These are phyloP conservation scores for Cladosporium oxysporum DNA, from an alignment of 2,329 filamentous ascomycete genomes.

Conservation along the genomic window DNA sequence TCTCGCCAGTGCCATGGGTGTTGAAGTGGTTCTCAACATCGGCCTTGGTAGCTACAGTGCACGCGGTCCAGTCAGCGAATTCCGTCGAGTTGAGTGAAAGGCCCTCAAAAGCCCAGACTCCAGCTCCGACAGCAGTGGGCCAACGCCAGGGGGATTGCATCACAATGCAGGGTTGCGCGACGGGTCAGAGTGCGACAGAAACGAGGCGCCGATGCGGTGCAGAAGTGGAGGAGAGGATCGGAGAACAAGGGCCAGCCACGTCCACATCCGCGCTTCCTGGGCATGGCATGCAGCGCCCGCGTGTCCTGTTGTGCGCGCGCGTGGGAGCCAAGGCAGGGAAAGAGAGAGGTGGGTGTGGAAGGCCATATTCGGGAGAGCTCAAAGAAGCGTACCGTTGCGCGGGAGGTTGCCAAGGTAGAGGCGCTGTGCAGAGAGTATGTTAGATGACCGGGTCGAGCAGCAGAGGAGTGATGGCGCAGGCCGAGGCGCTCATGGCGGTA, in stretches of 20 bases:
- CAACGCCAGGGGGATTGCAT: slow-evolving; percentile 14
- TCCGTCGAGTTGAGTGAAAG: slow-evolving; percentile 15
- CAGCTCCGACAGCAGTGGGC: slow-evolving; percentile 20
- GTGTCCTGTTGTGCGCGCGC: slow-evolving; percentile 23
- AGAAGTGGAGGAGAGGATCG: slow-evolving; percentile 1
- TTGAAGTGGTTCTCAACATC: slow-evolving; percentile 96
- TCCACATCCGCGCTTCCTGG: slow-evolving; percentile 19
- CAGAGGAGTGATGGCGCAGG: neutral
- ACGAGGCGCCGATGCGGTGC: slow-evolving; percentile 19
- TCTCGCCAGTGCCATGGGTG: slow-evolving; percentile 93
- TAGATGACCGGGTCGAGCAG: slow-evolving; percentile 15
- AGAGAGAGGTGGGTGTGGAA: slow-evolving; percentile 15
- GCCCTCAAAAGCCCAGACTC: slow-evolving; percentile 17
- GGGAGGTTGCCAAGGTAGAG: slow-evolving; percentile 98
- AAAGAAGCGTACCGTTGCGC: slow-evolving; percentile 74
- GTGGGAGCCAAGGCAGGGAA: slow-evolving; percentile 6
- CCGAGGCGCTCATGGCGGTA: neutral
- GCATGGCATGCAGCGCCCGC: slow-evolving; percentile 16
- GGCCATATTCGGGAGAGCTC: slow-evolving; percentile 18
- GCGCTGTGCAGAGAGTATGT: slow-evolving; percentile 17
- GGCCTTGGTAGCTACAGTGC: slow-evolving; percentile 80
- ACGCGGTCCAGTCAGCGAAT: slow-evolving; percentile 49
- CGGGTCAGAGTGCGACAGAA: slow-evolving; percentile 6
- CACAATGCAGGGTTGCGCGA: slow-evolving; percentile 13
- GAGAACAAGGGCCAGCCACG: slow-evolving; percentile 14